Conservation (phyloP, 768 basidiomycete genomes). For the Xerocomellus amylosporus region DNA sequence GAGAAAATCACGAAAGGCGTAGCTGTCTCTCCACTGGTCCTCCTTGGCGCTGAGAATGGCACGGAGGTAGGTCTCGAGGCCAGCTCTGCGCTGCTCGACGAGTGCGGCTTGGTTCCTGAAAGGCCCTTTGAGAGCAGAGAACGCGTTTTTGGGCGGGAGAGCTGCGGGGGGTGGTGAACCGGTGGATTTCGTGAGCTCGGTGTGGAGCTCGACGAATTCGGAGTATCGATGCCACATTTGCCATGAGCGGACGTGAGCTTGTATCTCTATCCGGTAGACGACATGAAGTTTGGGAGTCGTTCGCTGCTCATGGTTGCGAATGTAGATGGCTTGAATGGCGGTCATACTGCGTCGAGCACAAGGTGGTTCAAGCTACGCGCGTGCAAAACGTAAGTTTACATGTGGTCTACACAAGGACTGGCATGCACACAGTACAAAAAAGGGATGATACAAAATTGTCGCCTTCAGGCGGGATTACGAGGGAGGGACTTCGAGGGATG, state of each 20-base stretch:
- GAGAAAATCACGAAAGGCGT: slow-evolving; percentile 83
- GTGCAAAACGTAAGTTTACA: slow-evolving; percentile 5
- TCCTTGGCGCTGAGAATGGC: slow-evolving; percentile 82
- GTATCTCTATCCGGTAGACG: slow-evolving; percentile 80
- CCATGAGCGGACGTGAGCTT: slow-evolving; percentile 90
- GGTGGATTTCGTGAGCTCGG: slow-evolving; percentile 76
- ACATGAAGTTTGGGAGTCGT: slow-evolving; percentile 70
- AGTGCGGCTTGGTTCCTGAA: slow-evolving; percentile 50
- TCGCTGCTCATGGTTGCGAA: slow-evolving; percentile 68
- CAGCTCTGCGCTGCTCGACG: slow-evolving; percentile 72
- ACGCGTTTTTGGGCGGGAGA: slow-evolving; percentile 84
- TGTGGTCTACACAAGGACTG: slow-evolving; percentile 17
- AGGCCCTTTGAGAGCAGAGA: slow-evolving; percentile 62
- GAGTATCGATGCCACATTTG: slow-evolving; percentile 93
- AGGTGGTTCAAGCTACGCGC: not conserved
- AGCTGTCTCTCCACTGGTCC: slow-evolving; percentile 74
- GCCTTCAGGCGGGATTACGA: slow-evolving; percentile 5
- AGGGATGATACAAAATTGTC: not conserved
- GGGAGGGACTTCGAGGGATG: slow-evolving; percentile 18
- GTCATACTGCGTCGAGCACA: slow-evolving; percentile 43
- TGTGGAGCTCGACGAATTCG: slow-evolving; percentile 86
- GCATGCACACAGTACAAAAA: slow-evolving; percentile 4
- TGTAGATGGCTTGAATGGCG: slow-evolving; percentile 73
- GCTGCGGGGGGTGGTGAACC: slow-evolving; percentile 72
- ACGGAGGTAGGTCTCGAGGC: slow-evolving; percentile 82